These are phyloP conservation scores for Cladophialophora bantiana DNA, from an alignment of 2,329 filamentous ascomycete genomes.

Conservation along the genomic window DNA sequence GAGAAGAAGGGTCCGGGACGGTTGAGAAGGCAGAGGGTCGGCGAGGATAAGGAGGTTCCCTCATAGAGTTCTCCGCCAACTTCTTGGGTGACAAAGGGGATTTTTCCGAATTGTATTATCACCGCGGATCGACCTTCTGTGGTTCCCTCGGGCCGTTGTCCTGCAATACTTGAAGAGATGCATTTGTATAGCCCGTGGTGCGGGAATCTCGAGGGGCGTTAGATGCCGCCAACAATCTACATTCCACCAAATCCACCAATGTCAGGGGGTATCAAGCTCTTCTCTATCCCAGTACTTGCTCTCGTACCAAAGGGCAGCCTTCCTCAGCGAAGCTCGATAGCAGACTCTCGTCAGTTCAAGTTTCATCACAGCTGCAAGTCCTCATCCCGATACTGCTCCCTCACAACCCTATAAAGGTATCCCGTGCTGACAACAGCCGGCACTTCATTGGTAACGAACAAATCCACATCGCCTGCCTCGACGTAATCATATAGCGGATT, in stretches of 20 bases:
- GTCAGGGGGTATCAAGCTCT: conserved; percentile 7
- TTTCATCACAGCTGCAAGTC: conserved; percentile 55
- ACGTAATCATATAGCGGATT: conserved; percentile 86
- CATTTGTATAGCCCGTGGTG: neutral
- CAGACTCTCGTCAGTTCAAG: neutral
- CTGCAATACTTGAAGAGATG: neutral
- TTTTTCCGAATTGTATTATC: conserved; percentile 10
- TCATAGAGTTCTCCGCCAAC: neutral
- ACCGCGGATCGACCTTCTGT: neutral
- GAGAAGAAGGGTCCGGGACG: conserved; percentile 38
- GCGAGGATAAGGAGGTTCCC: conserved; percentile 31
- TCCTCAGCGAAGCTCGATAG: neutral
- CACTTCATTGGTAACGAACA: conserved; percentile 81
- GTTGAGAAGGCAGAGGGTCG: conserved; percentile 35
- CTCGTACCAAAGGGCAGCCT: neutral
- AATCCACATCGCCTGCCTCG: conserved; percentile 68
- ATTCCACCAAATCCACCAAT: neutral
- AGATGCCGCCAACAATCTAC: neutral
- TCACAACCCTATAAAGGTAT: conserved; percentile 70
- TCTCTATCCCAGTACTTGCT: neutral
- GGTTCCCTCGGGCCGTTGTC: neutral
- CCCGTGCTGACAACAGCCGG: conserved; percentile 64
- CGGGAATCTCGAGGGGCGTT: neutral
- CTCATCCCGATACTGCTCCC: conserved; percentile 69
- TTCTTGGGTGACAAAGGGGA: neutral